Conservation (phyloP, 2,329 filamentous ascomycete genomes). For the Sphaerulina vaccinii region DNA sequence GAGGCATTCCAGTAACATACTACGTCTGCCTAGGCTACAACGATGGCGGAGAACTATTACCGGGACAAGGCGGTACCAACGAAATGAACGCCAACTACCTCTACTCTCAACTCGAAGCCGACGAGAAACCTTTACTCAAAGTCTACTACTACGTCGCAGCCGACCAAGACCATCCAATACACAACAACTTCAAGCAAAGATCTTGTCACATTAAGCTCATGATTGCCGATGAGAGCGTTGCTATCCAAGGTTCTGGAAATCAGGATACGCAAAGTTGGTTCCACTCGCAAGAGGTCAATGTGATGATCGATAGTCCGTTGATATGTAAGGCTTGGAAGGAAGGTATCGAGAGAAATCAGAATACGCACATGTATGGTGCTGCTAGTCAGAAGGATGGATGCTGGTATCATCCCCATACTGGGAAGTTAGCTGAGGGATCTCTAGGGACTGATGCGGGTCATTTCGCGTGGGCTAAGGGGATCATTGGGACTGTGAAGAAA, state of each 20-base stretch:
- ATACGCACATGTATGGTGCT: conserved; percentile 60
- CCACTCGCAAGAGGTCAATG: conserved; percentile 74
- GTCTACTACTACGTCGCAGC: conserved; percentile 72
- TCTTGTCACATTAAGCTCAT: conserved; percentile 77
- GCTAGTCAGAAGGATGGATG: conserved; percentile 57
- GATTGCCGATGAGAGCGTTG: conserved; percentile 68
- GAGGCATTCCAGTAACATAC: conserved; percentile 66
- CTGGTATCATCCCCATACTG: conserved; percentile 55
- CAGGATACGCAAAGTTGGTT: conserved; percentile 80
- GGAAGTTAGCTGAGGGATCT: conserved; percentile 42
- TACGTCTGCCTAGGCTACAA: conserved; percentile 80
- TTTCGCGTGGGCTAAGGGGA: conserved; percentile 24
- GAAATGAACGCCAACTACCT: conserved; percentile 66
- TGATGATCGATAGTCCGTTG: conserved; percentile 65
- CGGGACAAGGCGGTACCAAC: conserved; percentile 72
- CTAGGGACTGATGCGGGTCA: conserved; percentile 43
- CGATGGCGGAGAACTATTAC: conserved; percentile 72
- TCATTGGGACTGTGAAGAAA: conserved; percentile 24
- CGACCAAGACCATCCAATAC: conserved; percentile 67
- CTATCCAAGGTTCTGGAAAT: conserved; percentile 73
- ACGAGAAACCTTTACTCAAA: conserved; percentile 43
- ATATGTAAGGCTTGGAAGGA: conserved; percentile 51
- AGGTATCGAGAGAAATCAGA: conserved; percentile 56
- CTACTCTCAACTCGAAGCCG: conserved; percentile 52
- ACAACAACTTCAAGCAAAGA: conserved; percentile 63